A percentile compares a stretch with the other conserved stretches of the same genome.
These are phyloP conservation scores for Thermothielavioides terrestris DNA, from an alignment of 495 filamentous ascomycete species.

Conservation along the genomic window DNA sequence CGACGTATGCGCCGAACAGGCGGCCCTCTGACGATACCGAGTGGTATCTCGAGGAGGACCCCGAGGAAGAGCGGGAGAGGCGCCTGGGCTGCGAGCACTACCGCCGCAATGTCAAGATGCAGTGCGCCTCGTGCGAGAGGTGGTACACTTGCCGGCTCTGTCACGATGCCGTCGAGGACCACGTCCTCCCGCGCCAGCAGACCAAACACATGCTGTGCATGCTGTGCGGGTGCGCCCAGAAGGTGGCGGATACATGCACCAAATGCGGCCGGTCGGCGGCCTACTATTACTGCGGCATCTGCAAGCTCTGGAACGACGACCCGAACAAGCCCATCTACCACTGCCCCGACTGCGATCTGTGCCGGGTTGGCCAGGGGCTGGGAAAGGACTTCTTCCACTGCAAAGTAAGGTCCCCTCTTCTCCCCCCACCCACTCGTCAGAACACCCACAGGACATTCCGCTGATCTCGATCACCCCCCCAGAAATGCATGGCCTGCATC, in stretches of 20 bases:
- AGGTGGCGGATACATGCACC: conserved; percentile 66
- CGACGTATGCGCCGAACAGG: conserved; percentile 51
- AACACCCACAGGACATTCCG: not conserved
- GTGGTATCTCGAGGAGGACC: conserved; percentile 23
- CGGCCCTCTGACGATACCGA: not conserved
- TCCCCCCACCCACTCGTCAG: not conserved
- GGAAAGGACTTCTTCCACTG: conserved; percentile 97
- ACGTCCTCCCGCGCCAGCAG: conserved; percentile 67
- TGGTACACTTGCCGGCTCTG: conserved; percentile 98
- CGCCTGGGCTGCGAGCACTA: conserved; percentile 85
- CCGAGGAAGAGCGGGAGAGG: conserved; percentile 39
- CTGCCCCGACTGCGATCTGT: conserved; percentile 94
- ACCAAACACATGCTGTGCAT: conserved; percentile 98
- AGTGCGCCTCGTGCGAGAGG: conserved; percentile 77
- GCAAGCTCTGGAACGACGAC: conserved; percentile 97
- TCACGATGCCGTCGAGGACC: conserved; percentile 80
- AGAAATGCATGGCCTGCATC: conserved; percentile 90
- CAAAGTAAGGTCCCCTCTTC: conserved; percentile 53
- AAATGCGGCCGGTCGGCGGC: conserved; percentile 69
- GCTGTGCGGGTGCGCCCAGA: conserved; percentile 81
- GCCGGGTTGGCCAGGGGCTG: conserved; percentile 78
- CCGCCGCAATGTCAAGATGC: conserved; percentile 87
- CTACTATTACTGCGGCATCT: conserved; percentile 90
- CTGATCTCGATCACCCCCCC: not conserved
- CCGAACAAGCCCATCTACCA: conserved; percentile 89